Percentiles rank a stretch among this genome's conserved stretches.
Evolutionary conservation across 768 basidiomycete species (phyloP).

Genomic region (Boletus reticuloceps): DNA sequence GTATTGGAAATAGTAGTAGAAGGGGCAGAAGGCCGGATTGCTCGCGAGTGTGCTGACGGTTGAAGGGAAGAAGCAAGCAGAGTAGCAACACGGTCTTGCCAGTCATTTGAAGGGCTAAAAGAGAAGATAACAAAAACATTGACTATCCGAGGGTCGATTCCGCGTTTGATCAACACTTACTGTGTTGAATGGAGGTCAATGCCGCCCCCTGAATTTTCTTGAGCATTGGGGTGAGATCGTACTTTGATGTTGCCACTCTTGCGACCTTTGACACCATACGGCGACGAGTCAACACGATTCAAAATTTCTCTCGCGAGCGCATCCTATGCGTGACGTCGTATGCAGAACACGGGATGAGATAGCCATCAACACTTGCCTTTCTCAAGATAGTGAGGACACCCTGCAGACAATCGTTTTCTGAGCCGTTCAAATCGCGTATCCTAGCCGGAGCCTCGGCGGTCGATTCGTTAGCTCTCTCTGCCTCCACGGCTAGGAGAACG

Average conservation of each 20-base stretch:
- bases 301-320: slow-evolving; percentile 78
- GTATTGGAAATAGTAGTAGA: not conserved
- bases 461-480: slow-evolving; percentile 18
- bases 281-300: slow-evolving; percentile 74
- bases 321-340: slow-evolving; percentile 46
- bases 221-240: slow-evolving; percentile 19
- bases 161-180: slow-evolving; percentile 38
- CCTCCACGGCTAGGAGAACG: slow-evolving; percentile 58
- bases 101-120: slow-evolving; percentile 72
- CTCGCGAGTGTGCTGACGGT: slow-evolving; percentile 1
- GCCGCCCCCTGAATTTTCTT: slow-evolving; percentile 13
- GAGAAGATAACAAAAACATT: slow-evolving; percentile 5
- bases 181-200: slow-evolving; percentile 58
- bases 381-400: slow-evolving; percentile 49
- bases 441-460: slow-evolving; percentile 35
- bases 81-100: slow-evolving; percentile 66
- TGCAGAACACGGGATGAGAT: not conserved
- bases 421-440: not conserved
- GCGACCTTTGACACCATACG: slow-evolving; percentile 75
- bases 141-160: not conserved
- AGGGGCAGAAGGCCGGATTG: not conserved
- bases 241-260: slow-evolving; percentile 39
- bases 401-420: slow-evolving; percentile 16
- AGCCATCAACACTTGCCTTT: slow-evolving; percentile 37
- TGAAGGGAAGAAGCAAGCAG: slow-evolving; percentile 22